phyloP scores from a whole-genome alignment of 1,284 basidiomycete species.

The Paramarasmius palmivorus region DNA sequence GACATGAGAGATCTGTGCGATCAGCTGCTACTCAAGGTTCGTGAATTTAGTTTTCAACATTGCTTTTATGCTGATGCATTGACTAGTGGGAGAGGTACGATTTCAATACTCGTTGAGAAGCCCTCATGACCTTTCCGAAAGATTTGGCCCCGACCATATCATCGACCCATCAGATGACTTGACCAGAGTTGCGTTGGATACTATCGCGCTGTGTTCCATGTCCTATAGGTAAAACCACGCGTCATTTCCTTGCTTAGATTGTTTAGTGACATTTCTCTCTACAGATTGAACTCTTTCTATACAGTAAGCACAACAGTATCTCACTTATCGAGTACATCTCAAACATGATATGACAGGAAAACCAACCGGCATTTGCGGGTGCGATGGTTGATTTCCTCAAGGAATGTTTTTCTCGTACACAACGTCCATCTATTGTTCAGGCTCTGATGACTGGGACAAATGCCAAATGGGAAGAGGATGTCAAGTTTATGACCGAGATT shows the following conservation, averaged over 20 bases:
- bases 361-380: slow-evolving; percentile 41
- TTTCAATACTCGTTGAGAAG: slow-evolving; percentile 32
- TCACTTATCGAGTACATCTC: no score
- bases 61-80: no score
- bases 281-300: slow-evolving; percentile 45
- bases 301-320: no score
- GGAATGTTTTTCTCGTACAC: slow-evolving; percentile 35
- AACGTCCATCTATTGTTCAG: slow-evolving; percentile 36
- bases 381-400: slow-evolving; percentile 43
- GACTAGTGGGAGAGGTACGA: slow-evolving; percentile 16
- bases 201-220: slow-evolving; percentile 46
- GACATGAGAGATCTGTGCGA: slow-evolving; percentile 51
- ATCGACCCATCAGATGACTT: slow-evolving; percentile 50
- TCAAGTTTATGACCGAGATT: slow-evolving; percentile 40
- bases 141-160: slow-evolving; percentile 41
- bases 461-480: slow-evolving; percentile 41
- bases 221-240: slow-evolving; percentile 34
- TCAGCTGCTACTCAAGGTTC: slow-evolving; percentile 43
- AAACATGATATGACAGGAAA: slow-evolving; percentile 26
- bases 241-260: neutral
- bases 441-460: slow-evolving; percentile 33
- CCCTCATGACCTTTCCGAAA: slow-evolving; percentile 13
- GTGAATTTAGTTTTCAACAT: neutral
- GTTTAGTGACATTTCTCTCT: neutral
- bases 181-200: slow-evolving; percentile 49